Conservation (phyloP, 2,329 filamentous ascomycete species). For the Talaromyces sp. region DNA sequence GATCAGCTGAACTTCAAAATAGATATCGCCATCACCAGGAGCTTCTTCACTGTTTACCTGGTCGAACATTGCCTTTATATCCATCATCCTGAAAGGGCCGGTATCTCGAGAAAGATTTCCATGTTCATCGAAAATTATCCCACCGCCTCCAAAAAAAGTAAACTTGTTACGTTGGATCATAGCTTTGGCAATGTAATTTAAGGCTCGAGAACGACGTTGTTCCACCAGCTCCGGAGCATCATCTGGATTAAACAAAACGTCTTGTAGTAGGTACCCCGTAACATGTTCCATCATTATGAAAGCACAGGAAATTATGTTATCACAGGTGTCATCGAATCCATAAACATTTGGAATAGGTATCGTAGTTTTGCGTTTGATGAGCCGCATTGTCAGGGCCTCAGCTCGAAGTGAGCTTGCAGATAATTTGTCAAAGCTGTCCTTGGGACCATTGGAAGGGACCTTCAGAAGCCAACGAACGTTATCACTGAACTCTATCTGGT, state of each 20-base stretch:
- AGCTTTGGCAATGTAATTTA: not conserved
- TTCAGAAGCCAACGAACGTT: not conserved
- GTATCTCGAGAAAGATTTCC: not conserved
- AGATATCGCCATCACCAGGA: not conserved
- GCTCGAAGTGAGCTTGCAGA: not conserved
- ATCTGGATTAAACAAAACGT: not conserved
- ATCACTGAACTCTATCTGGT: not conserved
- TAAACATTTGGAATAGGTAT: slow-evolving; percentile 4
- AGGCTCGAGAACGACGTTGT: not conserved
- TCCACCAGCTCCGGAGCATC: not conserved
- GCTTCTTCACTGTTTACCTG: not conserved
- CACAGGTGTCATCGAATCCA: not conserved
- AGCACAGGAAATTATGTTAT: not conserved
- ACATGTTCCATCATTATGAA: not conserved
- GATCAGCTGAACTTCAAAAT: not conserved
- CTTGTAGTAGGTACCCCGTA: not conserved
- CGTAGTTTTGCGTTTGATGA: slow-evolving; percentile 4
- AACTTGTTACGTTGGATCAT: slow-evolving; percentile 1
- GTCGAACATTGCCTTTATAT: not conserved
- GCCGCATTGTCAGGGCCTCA: slow-evolving; percentile 1
- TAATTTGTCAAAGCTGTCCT: not conserved
- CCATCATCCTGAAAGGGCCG: not conserved
- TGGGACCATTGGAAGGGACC: not conserved
- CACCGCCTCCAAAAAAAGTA: not conserved
- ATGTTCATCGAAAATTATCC: not conserved